A percentile compares a stretch with the other conserved stretches of the same genome.
Conservation (phyloP, 2,329 filamentous ascomycete genomes). For the Apiospora malaysiana region DNA sequence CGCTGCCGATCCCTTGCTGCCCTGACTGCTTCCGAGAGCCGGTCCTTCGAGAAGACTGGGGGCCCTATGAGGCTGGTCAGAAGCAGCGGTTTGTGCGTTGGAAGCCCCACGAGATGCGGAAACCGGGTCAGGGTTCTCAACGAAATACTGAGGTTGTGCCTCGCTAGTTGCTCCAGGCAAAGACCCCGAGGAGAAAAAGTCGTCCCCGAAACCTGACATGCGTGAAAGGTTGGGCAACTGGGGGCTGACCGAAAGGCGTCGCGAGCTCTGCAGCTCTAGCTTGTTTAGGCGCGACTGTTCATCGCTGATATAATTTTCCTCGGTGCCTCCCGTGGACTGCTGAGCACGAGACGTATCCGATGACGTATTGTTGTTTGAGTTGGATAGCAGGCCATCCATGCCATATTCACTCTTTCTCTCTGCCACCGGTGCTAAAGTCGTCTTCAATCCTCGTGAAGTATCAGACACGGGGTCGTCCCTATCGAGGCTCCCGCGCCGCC, state of each 20-base stretch:
- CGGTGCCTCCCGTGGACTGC: neutral
- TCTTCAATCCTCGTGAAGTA: slow-evolving; percentile 43
- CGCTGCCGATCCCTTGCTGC: neutral
- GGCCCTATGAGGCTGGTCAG: neutral
- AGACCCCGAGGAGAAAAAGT: slow-evolving; percentile 54
- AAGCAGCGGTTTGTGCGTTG: neutral
- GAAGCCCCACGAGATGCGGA: neutral
- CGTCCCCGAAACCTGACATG: slow-evolving; percentile 65
- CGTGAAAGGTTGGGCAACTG: slow-evolving; percentile 63
- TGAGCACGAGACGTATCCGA: slow-evolving; percentile 22
- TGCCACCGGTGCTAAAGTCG: slow-evolving; percentile 57
- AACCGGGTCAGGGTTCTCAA: neutral
- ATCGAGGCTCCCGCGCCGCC: slow-evolving; percentile 34
- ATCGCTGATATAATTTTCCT: neutral
- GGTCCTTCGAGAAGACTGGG: slow-evolving; percentile 32
- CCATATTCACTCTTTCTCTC: slow-evolving; percentile 66
- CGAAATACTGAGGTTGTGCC: slow-evolving; percentile 17
- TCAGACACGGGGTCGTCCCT: slow-evolving; percentile 44
- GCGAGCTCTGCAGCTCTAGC: slow-evolving; percentile 12
- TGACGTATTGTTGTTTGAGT: neutral
- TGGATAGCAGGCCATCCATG: slow-evolving; percentile 48
- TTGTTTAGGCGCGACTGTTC: slow-evolving; percentile 13
- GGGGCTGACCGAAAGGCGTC: slow-evolving; percentile 54
- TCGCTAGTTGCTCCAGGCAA: neutral
- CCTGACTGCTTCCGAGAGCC: slow-evolving; percentile 25